Evolutionary conservation across 1,284 basidiomycete species (phyloP), one percentile per base, ranked within the genome.

Genomic region (Cryptococcus sp.): DNA sequence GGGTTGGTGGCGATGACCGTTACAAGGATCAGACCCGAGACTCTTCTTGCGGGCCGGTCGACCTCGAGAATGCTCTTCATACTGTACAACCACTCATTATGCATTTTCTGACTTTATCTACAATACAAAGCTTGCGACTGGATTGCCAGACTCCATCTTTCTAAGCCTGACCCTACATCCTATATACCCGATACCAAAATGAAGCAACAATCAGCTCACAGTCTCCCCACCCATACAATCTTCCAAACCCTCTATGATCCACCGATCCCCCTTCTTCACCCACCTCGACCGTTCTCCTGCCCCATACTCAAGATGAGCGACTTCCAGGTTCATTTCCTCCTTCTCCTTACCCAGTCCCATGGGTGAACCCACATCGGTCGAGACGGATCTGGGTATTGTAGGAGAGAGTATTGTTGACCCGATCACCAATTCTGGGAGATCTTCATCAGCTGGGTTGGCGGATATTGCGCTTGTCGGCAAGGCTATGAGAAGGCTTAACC

Each of bases 1-100:
- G 14, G 64, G 65, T 10, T 57, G 58, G 57, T 70, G 64, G 64
- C 60, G 50, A 36, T 56, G 52, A 52, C 28, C 36, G 43, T n/a
- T 36, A 10, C 11, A 36, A n/a, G 34, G 34, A 36, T 36, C 34
- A 36, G 34, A 36, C n/a, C 34, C 10, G 34, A 36, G n/a, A n/a
- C n/a, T n/a, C n/a, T n/a, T n/a, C n/a, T 36, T 10, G 34, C 11
- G 34, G 34, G 10, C n/a, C 11, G n/a, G 34, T 36, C 10, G 11
- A 10, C 10, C 34, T 36, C 34, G n/a, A 10, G 34, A 10, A 36
- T n/a, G 34, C 34, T 36, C n/a, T 36, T n/a, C n/a, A n/a, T n/a
- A 36, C 11, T 10, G 34, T n/a, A n/a, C 11, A 36, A 10, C n/a
- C 11, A 36, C n/a, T 10, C 21, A 37, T 25, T n/a, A 13, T 22